These are phyloP conservation scores for Petunia axillaris DNA, from an alignment of 257 asterid species.

Conservation along the genomic window DNA sequence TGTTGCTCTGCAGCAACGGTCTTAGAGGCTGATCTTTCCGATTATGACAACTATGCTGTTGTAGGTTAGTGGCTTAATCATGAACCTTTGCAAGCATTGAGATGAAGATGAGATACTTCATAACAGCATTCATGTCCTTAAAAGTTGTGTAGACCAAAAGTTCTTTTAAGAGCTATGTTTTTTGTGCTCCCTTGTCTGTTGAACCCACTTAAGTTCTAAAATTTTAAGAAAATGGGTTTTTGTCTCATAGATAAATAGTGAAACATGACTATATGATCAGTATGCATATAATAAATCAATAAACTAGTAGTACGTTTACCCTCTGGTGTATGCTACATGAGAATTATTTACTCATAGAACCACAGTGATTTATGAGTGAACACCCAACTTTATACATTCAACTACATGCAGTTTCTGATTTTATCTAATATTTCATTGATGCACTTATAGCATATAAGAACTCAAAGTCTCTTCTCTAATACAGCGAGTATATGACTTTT, in stretches of 20 bases:
- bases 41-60: constrained; percentile 15
- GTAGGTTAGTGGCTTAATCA: constrained; percentile 7
- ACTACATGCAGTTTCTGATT: background rate
- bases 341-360: constrained; percentile 16
- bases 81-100: background rate
- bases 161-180: background rate
- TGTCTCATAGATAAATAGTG: background rate
- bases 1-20: background rate
- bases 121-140: background rate
- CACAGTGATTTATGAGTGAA: constrained; percentile 21
- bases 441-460: background rate
- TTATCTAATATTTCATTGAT: background rate
- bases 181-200: background rate
- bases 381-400: constrained; percentile 22
- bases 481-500: constrained; percentile 69
- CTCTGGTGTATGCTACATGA: constrained; percentile 4
- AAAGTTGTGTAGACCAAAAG: background rate
- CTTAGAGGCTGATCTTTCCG: background rate
- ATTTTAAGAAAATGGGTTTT: background rate
- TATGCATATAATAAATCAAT: background rate
- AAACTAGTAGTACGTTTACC: background rate
- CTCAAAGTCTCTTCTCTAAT: constrained; percentile 32
- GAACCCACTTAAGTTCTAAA: constrained; percentile 21
- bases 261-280: too few relatives aligned
- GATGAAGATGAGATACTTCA: background rate